Percentiles rank a stretch among this genome's conserved stretches.
These are phyloP conservation scores for Dissoconium aciculare DNA, from an alignment of 2,329 filamentous ascomycete species.

Conservation along the genomic window DNA sequence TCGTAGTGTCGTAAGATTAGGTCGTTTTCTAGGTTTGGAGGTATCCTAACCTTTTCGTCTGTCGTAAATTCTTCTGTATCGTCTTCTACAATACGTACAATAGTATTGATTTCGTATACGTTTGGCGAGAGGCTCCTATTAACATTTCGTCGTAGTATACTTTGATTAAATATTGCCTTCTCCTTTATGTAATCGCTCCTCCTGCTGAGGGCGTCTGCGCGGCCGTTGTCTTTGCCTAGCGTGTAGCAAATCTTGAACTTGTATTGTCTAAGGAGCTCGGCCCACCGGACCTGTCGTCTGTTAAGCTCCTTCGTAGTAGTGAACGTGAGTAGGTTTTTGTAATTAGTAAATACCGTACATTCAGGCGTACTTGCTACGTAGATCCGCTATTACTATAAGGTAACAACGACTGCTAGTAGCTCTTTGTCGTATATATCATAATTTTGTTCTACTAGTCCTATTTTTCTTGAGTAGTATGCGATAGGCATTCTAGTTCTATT, in stretches of 20 bases:
- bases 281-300: slow-evolving; percentile 1
- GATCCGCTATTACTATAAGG: not conserved
- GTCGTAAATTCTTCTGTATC: not conserved
- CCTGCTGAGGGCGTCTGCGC: not conserved
- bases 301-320: not conserved
- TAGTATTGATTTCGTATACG: not conserved
- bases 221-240: not conserved
- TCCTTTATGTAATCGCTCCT: slow-evolving; percentile 1
- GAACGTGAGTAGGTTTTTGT: not conserved
- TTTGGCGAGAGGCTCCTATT: not conserved
- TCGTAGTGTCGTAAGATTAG: not conserved
- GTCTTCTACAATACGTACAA: not conserved
- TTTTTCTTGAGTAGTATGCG: no score
- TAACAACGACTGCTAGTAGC: no score
- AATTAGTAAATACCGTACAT: not conserved
- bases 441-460: no score
- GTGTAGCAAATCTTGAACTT: slow-evolving; percentile 1
- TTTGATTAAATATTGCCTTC: not conserved
- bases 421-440: no score
- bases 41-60: not conserved
- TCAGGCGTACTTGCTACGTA: not conserved
- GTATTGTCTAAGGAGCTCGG: not conserved
- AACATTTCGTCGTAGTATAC: not conserved
- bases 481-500: no score
- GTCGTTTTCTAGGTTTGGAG: not conserved